Evolutionary conservation across 805 yeast species (phyloP).

Genomic region (Schwanniomyces vanrijiae): DNA sequence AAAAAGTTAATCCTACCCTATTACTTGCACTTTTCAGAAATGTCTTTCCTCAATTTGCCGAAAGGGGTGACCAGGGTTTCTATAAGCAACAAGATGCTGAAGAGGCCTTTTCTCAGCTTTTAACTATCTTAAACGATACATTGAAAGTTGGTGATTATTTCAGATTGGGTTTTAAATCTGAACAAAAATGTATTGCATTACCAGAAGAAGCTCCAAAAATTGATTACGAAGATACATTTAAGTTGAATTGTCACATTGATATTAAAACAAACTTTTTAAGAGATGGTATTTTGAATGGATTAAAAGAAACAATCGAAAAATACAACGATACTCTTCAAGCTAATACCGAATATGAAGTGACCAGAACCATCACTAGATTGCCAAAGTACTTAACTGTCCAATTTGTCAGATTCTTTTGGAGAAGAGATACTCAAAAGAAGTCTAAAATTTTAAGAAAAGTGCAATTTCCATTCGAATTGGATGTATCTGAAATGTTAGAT

Average conservation of each 20-base stretch:
- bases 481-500: slow-evolving; percentile 80
- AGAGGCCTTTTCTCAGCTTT: slow-evolving; percentile 84
- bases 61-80: slow-evolving; percentile 64
- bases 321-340: slow-evolving; percentile 66
- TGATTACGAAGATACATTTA: slow-evolving; percentile 53
- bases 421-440: slow-evolving; percentile 84
- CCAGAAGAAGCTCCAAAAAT: slow-evolving; percentile 28
- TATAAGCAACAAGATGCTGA: slow-evolving; percentile 98
- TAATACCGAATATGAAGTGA: slow-evolving; percentile 68
- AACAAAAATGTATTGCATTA: slow-evolving; percentile 59
- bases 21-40: slow-evolving; percentile 66
- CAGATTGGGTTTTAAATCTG: slow-evolving; percentile 62
- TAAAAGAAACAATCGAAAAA: slow-evolving; percentile 78
- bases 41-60: slow-evolving; percentile 86
- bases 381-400: slow-evolving; percentile 90
- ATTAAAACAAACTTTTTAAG: slow-evolving; percentile 82
- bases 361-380: slow-evolving; percentile 63
- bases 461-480: slow-evolving; percentile 90
- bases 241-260: slow-evolving; percentile 86
- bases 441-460: slow-evolving; percentile 93
- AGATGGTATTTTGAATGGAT: slow-evolving; percentile 75
- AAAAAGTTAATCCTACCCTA: slow-evolving; percentile 62
- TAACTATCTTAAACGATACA: slow-evolving; percentile 49
- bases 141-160: slow-evolving; percentile 58
- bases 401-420: slow-evolving; percentile 95